These are phyloP conservation scores for Ogataea kodamae DNA, from an alignment of 805 yeast species.

Conservation along the genomic window DNA sequence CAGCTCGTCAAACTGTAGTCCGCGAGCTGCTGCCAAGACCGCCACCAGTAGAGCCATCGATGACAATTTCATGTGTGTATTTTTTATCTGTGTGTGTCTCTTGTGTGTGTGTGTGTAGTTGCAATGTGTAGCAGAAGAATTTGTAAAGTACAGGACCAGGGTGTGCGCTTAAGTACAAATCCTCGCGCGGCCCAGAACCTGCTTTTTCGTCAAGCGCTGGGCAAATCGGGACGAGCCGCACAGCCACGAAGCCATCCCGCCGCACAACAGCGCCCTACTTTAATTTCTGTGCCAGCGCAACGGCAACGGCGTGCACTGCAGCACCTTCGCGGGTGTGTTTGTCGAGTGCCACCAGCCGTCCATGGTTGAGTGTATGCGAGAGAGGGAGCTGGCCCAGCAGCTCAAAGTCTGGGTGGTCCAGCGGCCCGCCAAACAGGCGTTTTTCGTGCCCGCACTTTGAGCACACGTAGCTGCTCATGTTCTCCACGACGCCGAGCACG, in stretches of 20 bases:
- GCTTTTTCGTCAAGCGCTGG: conserved; percentile 7
- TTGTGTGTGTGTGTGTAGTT: conserved; percentile 8
- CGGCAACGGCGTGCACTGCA: conserved; percentile 50
- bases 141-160: too few species aligned
- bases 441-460: conserved; percentile 72
- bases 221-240: conserved; percentile 10
- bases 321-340: conserved; percentile 33
- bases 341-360: conserved; percentile 51
- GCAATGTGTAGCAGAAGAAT: conserved; percentile 10
- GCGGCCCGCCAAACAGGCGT: conserved; percentile 65
- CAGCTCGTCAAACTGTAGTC: conserved; percentile 10
- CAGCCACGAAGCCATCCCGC: conserved; percentile 8
- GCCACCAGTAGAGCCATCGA: conserved; percentile 8
- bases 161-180: conserved; percentile 3
- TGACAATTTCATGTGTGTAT: conserved; percentile 17
- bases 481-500: conserved; percentile 71
- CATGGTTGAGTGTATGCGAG: conserved; percentile 64
- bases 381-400: conserved; percentile 69
- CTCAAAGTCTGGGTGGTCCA: conserved; percentile 43
- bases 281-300: conserved; percentile 28
- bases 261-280: too few species aligned
- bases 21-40: conserved; percentile 8
- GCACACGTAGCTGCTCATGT: conserved; percentile 75
- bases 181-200: conserved; percentile 3
- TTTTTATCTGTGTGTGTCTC: conserved; percentile 1